Conservation (phyloP, 2,329 filamentous ascomycete species). For the Cladosporium austrohemisphaericum region DNA sequence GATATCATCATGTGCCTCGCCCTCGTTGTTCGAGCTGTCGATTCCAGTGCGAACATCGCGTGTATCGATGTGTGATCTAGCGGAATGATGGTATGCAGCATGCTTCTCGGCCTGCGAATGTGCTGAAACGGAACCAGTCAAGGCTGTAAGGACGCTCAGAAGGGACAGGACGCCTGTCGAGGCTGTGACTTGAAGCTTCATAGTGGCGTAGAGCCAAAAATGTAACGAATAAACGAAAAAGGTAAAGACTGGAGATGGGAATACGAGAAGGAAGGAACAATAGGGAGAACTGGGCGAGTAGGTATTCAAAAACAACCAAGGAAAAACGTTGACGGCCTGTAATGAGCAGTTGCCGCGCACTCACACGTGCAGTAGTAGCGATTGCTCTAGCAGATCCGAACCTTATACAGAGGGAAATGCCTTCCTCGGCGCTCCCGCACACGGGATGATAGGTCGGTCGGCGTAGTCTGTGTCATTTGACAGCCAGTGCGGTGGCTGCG, state of each 20-base stretch:
- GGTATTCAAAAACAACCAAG: neutral
- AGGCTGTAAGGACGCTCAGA: slow-evolving; percentile 1
- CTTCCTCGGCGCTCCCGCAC: neutral
- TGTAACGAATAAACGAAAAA: neutral
- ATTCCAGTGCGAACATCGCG: neutral
- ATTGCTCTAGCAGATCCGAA: neutral
- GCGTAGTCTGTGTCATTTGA: neutral
- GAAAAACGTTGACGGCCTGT: neutral
- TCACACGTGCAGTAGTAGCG: neutral
- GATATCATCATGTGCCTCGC: slow-evolving; percentile 6
- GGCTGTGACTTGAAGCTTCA: slow-evolving; percentile 7
- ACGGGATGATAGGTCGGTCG: neutral
- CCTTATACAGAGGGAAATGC: slow-evolving; percentile 1
- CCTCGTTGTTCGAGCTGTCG: slow-evolving; percentile 2
- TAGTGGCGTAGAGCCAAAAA: neutral
- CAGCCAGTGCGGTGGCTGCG: slow-evolving; percentile 14
- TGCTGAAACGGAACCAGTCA: neutral
- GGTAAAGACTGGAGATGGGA: neutral
- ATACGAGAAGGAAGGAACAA: neutral
- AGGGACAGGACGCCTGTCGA: slow-evolving; percentile 5
- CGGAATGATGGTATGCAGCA: neutral
- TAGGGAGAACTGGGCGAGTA: neutral
- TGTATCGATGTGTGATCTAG: neutral
- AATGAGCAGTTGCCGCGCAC: neutral
- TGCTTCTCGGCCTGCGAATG: slow-evolving; percentile 3